Conservation (phyloP, 2,329 filamentous ascomycete species). For the Ceratocystis alfenasii region DNA sequence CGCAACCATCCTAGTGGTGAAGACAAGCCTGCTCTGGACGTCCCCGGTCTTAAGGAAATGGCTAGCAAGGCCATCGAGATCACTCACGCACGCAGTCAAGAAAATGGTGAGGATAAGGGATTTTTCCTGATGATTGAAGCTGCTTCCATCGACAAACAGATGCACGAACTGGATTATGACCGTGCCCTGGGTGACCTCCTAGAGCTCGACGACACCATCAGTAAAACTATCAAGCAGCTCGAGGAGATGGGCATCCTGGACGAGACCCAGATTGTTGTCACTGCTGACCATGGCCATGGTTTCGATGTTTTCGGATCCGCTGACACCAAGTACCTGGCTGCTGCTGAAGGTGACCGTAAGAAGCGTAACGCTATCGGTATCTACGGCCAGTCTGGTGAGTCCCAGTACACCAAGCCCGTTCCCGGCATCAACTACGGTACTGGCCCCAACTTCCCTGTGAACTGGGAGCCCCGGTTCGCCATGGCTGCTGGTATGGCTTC, state of each 20-base stretch:
- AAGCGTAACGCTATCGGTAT: constrained; percentile 65
- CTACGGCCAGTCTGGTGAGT: constrained; percentile 61
- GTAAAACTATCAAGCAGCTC: constrained; percentile 61
- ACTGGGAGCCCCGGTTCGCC: constrained; percentile 77
- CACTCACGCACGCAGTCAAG: constrained; percentile 47
- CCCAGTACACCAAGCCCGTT: constrained; percentile 55
- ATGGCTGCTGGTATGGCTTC: constrained; percentile 61
- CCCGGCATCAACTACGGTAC: constrained; percentile 56
- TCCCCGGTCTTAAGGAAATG: constrained; percentile 81
- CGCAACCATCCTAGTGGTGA: constrained; percentile 59
- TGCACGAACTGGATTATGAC: constrained; percentile 77
- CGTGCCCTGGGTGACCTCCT: constrained; percentile 73
- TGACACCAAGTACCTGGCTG: constrained; percentile 64
- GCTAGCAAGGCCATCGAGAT: constrained; percentile 76
- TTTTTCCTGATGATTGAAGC: constrained; percentile 85
- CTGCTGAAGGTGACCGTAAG: constrained; percentile 51
- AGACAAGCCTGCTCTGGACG: constrained; percentile 52
- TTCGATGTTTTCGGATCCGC: constrained; percentile 78
- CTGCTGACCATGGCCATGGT: constrained; percentile 80
- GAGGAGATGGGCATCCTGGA: constrained; percentile 53
- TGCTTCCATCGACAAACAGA: constrained; percentile 79
- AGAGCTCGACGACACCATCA: constrained; percentile 73
- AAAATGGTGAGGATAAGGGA: constrained; percentile 45
- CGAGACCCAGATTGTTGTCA: constrained; percentile 67
- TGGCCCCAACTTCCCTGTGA: constrained; percentile 63